Evolutionary conservation across 495 filamentous ascomycete species (phyloP).

Genomic region (Poronia punctata): DNA sequence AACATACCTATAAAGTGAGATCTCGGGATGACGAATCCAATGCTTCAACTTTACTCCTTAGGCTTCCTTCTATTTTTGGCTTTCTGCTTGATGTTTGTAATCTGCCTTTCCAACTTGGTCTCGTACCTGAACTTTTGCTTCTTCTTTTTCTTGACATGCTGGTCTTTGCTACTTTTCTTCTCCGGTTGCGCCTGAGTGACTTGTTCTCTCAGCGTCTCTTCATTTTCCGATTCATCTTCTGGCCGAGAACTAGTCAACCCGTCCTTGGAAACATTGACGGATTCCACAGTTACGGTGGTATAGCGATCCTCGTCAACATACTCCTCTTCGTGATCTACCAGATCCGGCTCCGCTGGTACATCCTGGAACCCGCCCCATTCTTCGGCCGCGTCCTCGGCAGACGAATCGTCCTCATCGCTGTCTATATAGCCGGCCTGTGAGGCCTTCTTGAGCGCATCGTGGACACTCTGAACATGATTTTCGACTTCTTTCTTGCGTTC

Average conservation of each 20-base stretch:
- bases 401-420: slow-evolving; percentile 18
- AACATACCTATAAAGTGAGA: not conserved
- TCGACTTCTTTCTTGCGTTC: slow-evolving; percentile 72
- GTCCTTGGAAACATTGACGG: slow-evolving; percentile 72
- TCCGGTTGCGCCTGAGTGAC: slow-evolving; percentile 23
- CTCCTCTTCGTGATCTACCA: slow-evolving; percentile 77
- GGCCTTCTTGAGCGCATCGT: slow-evolving; percentile 53
- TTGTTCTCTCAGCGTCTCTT: slow-evolving; percentile 25
- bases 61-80: slow-evolving; percentile 40
- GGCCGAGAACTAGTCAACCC: slow-evolving; percentile 50
- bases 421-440: slow-evolving; percentile 39
- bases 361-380: slow-evolving; percentile 60
- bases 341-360: slow-evolving; percentile 29
- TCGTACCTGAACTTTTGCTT: slow-evolving; percentile 93
- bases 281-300: slow-evolving; percentile 88
- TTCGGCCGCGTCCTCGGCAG: slow-evolving; percentile 36
- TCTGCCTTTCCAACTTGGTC: slow-evolving; percentile 67
- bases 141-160: slow-evolving; percentile 58
- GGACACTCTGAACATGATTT: slow-evolving; percentile 66
- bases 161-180: slow-evolving; percentile 22
- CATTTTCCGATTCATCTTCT: slow-evolving; percentile 39
- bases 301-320: slow-evolving; percentile 95
- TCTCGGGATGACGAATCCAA: slow-evolving; percentile 2
- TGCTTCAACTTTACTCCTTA: slow-evolving; percentile 7
- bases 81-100: slow-evolving; percentile 60